Evolutionary conservation across 306 rosid species (phyloP).

Genomic region (Quercus dentata): DNA sequence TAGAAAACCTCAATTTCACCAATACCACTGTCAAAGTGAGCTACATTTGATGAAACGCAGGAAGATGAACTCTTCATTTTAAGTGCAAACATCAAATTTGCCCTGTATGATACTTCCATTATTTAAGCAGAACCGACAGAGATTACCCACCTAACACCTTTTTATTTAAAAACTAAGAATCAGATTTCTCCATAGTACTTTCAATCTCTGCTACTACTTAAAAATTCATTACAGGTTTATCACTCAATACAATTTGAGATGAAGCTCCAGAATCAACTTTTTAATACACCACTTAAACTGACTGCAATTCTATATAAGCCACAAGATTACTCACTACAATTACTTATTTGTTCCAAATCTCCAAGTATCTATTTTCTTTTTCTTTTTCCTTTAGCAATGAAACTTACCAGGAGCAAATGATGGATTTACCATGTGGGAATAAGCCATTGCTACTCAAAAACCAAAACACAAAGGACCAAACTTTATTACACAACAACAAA

Average conservation of each 20-base stretch:
- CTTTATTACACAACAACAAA: slow-evolving; percentile 9
- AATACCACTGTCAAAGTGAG: slow-evolving; percentile 1
- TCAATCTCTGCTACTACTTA: slow-evolving; percentile 13
- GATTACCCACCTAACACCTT: background rate
- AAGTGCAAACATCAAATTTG: background rate
- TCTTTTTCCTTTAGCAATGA: background rate
- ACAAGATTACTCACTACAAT: slow-evolving; percentile 13
- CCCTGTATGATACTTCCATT: background rate
- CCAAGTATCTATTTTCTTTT: background rate
- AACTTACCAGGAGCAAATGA: background rate
- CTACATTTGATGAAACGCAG: background rate
- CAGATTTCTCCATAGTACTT: slow-evolving; percentile 3
- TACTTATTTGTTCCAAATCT: background rate
- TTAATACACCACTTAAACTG: background rate
- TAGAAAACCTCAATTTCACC: slow-evolving; percentile 21
- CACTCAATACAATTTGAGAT: slow-evolving; percentile 2
- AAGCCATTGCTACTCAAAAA: slow-evolving; percentile 2
- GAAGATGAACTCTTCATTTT: slow-evolving; percentile 4
- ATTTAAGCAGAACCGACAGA: background rate
- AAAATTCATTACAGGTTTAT: slow-evolving; percentile 1
- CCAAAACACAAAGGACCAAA: background rate
- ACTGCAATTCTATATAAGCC: background rate
- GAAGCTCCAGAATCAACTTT: slow-evolving; percentile 5
- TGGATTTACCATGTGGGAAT: background rate
- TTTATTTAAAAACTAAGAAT: background rate